Evolutionary conservation across 495 filamentous ascomycete genomes (phyloP).

Genomic region (Xylaria nigripes): DNA sequence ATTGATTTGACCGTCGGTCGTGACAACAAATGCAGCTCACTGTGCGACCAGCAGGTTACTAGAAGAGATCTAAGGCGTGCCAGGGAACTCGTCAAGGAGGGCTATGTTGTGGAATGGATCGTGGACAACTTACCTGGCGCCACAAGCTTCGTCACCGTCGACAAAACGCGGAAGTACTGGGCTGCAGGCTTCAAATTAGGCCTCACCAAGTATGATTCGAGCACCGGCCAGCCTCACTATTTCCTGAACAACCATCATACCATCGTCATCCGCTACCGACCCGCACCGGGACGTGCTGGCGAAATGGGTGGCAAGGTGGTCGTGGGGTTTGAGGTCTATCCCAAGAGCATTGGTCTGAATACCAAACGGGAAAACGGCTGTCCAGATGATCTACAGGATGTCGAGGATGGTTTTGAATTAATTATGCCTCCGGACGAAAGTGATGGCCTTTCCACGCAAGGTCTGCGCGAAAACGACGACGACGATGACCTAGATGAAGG

Average conservation of each 20-base stretch:
- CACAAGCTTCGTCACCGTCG: slow-evolving; percentile 85
- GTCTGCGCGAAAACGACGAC: slow-evolving; percentile 51
- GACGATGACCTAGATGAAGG: slow-evolving; percentile 42
- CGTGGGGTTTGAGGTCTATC: slow-evolving; percentile 87
- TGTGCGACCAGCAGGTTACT: slow-evolving; percentile 64
- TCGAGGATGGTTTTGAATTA: slow-evolving; percentile 58
- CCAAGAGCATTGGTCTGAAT: slow-evolving; percentile 67
- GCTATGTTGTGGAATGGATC: slow-evolving; percentile 93
- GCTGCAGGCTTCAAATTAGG: slow-evolving; percentile 93
- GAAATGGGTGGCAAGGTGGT: slow-evolving; percentile 71
- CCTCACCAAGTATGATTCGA: slow-evolving; percentile 57
- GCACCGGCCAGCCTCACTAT: slow-evolving; percentile 55
- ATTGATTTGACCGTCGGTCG: slow-evolving; percentile 76
- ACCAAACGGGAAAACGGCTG: slow-evolving; percentile 55
- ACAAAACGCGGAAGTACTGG: slow-evolving; percentile 85
- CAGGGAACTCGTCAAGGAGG: slow-evolving; percentile 65
- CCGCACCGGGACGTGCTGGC: slow-evolving; percentile 59
- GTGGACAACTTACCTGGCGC: slow-evolving; percentile 91
- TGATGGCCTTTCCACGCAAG: slow-evolving; percentile 43
- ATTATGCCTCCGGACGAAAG: slow-evolving; percentile 56
- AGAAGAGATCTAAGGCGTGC: slow-evolving; percentile 61
- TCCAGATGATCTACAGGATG: slow-evolving; percentile 55
- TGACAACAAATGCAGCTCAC: slow-evolving; percentile 64
- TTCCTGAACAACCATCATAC: slow-evolving; percentile 91
- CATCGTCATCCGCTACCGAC: slow-evolving; percentile 75